Base-by-base conservation (phyloP, 768 basidiomycete species). In the Rhodotorula sphaerocarpa region DNA sequence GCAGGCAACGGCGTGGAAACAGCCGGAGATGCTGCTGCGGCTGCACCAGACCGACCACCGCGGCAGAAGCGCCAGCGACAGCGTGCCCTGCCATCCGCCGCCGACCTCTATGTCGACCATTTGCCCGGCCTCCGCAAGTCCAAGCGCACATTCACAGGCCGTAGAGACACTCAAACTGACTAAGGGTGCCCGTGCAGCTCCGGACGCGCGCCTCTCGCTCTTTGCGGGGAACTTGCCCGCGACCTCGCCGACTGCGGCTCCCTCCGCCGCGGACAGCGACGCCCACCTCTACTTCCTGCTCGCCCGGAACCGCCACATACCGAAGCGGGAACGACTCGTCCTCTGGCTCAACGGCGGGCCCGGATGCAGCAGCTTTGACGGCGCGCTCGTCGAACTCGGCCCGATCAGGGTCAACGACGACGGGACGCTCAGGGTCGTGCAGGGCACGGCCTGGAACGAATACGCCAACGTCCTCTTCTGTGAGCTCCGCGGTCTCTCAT, bases 201-300 rank as follows among this genome's bases (percentile, higher is more conserved):
- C 86, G 76, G 79, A 79, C 12, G 73, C 79, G 14, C 79, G 82
- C 28, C 86, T 87, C 16, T 75, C 91, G 27, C 82, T 83, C 59
- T 91, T 84, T 70, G 84, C 86, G 15, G 90, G 90, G 5, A 87
- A 90, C 75, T 76, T 92, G 30, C 77, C 85, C 30, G 83, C 81
- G 18, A 33, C 57, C n/a, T 7, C 50, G 30, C 33, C 50, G 3
- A 28, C 43, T 2, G 46, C 43, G 15, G 21, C 23, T 27, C 42
- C 11, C n/a, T 55, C 27, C 7, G 39, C 25, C n/a, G 43, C 9
- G n/a, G 30, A 9, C 82, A 83, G 59, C 36, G 83, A 83, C 11
- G 80, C 88, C 0, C 88, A 92, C 73, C 75, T 91, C 20, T 93
- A 83, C 79, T 99, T 96, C 74, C 82, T 96, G 55, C 81, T 97